Evolutionary conservation across 306 rosid species (phyloP).

Genomic region (Cercis canadensis): DNA sequence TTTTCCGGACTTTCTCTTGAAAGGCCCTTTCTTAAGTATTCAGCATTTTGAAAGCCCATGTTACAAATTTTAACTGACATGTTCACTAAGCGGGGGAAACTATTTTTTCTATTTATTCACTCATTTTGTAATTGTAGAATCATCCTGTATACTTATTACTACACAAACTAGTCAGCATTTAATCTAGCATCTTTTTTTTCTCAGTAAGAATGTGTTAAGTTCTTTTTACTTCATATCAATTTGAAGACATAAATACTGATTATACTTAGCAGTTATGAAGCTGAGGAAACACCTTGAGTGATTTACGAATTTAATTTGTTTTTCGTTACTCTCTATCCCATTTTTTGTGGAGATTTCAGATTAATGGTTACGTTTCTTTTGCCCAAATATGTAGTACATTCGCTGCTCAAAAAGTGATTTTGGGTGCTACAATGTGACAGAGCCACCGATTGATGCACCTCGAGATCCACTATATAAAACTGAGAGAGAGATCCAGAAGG

Average conservation of each 20-base stretch:
- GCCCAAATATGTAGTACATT: constrained; percentile 65
- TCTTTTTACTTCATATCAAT: background rate
- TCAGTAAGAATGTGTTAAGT: no score
- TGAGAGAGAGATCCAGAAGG: constrained; percentile 82
- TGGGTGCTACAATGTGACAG: constrained; percentile 81
- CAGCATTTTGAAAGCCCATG: background rate
- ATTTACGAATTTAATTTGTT: constrained; percentile 7
- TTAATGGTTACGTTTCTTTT: constrained; percentile 23
- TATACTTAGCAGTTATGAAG: background rate
- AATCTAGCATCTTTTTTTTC: no score
- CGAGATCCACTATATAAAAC: constrained; percentile 89
- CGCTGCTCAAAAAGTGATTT: constrained; percentile 88
- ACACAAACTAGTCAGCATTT: no score
- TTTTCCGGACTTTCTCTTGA: no score
- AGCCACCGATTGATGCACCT: constrained; percentile 93
- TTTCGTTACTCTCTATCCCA: background rate
- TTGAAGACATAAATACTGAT: background rate
- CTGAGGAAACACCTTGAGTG: background rate
- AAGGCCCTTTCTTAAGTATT: background rate
- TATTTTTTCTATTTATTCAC: background rate
- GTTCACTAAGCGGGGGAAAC: background rate
- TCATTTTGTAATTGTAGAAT: background rate
- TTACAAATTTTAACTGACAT: background rate
- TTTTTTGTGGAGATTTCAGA: background rate
- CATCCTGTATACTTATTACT: background rate